Evolutionary conservation across 306 rosid genomes (phyloP), one percentile per base, ranked within the genome.

Genomic region (Gillenia trifoliata): DNA sequence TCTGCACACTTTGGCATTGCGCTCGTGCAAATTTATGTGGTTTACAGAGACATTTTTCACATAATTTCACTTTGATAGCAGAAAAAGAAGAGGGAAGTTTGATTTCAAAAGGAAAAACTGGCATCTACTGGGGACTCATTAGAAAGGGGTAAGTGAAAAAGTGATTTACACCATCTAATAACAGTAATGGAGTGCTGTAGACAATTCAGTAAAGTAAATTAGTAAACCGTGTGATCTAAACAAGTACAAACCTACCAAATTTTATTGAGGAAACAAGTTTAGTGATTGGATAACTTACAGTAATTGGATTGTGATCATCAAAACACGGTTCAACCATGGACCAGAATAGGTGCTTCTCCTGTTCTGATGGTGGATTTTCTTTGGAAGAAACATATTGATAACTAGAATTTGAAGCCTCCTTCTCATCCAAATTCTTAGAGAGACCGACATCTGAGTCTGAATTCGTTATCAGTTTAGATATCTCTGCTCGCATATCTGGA

Each of bases 401-500:
- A 79, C 75, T 54, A 23, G 72, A 81, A 55, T 74, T 57, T 64
- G 82, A 78, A 79, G 45, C 82, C 73, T 57, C 63, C 47, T 78
- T 84, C 74, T 73, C 70, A 57, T 87, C 79, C 80, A 82, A 72
- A 71, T 79, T 87, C 61, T 71, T 88, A 38, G 59, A 78, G 71
- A 63, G 72, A 55, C 68, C 55, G 40, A 65, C 76, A 26, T 85
- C 73, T 59, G 57, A 82, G 63, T 47, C 49, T 4, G 86, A 80
- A n/a, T 55, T 55, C 0, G 2, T 6, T 55, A 34, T 63, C 29
- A 75, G 76, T 69, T 84, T 82, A 3, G 86, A 80, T 64, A 81
- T 40, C 71, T 87, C 88, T 38, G n/a, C 61, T 67, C 81, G 76
- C 60, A 68, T 38, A 75, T 87, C 89, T 72, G 85, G 84, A 78